Evolutionary conservation across 1,139 yeast genomes (phyloP).

Genomic region (Diutina sp.): DNA sequence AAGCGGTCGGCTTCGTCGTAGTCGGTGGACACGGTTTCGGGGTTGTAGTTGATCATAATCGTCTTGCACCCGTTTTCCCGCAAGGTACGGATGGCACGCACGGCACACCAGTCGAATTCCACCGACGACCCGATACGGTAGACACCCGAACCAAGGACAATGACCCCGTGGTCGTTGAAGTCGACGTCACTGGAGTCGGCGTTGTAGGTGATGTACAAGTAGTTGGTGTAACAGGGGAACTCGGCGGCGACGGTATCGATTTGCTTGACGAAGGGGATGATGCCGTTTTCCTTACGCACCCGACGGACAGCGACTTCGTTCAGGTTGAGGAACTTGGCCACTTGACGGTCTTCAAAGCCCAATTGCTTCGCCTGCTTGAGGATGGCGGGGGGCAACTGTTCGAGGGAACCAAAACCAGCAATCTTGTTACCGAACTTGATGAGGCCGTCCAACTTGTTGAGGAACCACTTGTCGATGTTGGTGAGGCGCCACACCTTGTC

Average conservation of each 20-base stretch:
- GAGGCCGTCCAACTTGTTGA: constrained; percentile 68
- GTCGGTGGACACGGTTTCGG: constrained; percentile 97
- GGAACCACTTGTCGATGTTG: constrained; percentile 94
- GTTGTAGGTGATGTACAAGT: constrained; percentile 88
- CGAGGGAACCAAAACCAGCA: constrained; percentile 44
- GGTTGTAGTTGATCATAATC: constrained; percentile 95
- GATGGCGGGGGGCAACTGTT: constrained; percentile 43
- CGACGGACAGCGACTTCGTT: constrained; percentile 92
- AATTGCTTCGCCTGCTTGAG: constrained; percentile 89
- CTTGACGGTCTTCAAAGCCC: constrained; percentile 95
- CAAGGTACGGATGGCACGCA: constrained; percentile 86
- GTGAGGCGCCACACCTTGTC: constrained; percentile 89
- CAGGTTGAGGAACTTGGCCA: constrained; percentile 80
- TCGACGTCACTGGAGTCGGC: constrained; percentile 81
- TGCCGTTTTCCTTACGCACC: constrained; percentile 77
- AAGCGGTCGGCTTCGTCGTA: constrained; percentile 97
- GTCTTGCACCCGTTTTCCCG: constrained; percentile 84
- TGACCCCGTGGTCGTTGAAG: constrained; percentile 77
- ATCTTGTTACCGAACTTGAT: constrained; percentile 58
- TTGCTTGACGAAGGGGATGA: constrained; percentile 89
- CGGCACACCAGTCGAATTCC: constrained; percentile 96
- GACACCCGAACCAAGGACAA: constrained; percentile 90
- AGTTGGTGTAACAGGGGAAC: constrained; percentile 94
- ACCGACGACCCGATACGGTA: constrained; percentile 92
- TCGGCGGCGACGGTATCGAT: constrained; percentile 99